These are phyloP conservation scores for Polytrichum formosum DNA, from an alignment of 225 moss, liverwort and hornwort species.

Conservation along the genomic window DNA sequence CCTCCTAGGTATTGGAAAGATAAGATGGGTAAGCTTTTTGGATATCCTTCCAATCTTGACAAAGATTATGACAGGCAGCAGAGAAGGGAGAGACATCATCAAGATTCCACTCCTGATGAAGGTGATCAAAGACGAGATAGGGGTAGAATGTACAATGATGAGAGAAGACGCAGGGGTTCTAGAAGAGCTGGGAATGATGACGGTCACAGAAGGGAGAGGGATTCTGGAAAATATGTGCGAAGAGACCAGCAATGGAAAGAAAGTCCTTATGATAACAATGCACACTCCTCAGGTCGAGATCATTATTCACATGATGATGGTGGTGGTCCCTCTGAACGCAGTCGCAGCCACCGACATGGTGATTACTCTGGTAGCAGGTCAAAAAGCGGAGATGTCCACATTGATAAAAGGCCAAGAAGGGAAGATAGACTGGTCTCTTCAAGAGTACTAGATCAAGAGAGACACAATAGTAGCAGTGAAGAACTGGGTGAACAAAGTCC, in stretches of 20 bases:
- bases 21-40: constrained; percentile 76
- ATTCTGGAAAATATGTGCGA: constrained; percentile 30
- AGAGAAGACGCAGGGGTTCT: not conserved
- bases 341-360: constrained; percentile 21
- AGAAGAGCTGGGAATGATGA: no score
- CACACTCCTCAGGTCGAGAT: constrained; percentile 8
- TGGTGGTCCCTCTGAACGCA: constrained; percentile 8
- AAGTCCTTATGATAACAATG: constrained; percentile 11
- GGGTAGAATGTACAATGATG: constrained; percentile 17
- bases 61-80: constrained; percentile 33
- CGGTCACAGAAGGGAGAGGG: constrained; percentile 19
- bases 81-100: constrained; percentile 18
- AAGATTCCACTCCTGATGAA: constrained; percentile 8
- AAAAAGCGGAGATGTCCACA: no score
- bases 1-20: constrained; percentile 69
- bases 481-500: no score
- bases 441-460: no score
- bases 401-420: constrained; percentile 21
- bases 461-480: no score
- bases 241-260: constrained; percentile 15
- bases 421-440: no score
- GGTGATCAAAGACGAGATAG: constrained; percentile 13
- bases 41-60: constrained; percentile 31
- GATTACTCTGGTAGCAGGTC: constrained; percentile 16
- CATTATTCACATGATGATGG: constrained; percentile 9